These are phyloP conservation scores for Tetragonia tetragonoides DNA, from an alignment of 148 eudicot genomes.

Conservation along the genomic window DNA sequence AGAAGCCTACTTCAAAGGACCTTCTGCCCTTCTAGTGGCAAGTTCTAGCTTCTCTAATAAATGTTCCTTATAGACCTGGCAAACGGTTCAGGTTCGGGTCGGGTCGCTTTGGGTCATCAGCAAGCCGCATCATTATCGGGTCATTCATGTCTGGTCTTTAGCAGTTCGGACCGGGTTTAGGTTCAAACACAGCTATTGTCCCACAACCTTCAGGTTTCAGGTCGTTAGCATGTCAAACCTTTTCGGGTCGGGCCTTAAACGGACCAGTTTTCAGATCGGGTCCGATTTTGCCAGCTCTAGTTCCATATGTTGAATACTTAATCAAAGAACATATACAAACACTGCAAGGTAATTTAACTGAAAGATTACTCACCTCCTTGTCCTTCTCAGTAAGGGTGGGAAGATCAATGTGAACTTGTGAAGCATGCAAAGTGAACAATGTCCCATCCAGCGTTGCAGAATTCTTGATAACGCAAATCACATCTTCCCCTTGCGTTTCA, in stretches of 20 bases:
- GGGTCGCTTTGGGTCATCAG: too few relatives aligned
- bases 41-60: neutral
- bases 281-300: too few relatives aligned
- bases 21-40: neutral
- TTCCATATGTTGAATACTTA: neutral
- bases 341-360: neutral
- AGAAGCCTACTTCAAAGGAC: neutral
- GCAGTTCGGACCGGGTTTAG: too few relatives aligned
- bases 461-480: conserved; percentile 79
- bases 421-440: conserved; percentile 83
- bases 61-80: too few relatives aligned
- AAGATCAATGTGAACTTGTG: conserved; percentile 81
- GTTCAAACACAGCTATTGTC: too few relatives aligned
- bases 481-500: conserved; percentile 72
- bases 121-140: too few relatives aligned
- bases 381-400: conserved; percentile 89
- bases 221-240: too few relatives aligned
- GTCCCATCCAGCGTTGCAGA: conserved; percentile 82
- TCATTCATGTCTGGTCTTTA: too few relatives aligned
- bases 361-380: conserved; percentile 56
- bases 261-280: too few relatives aligned
- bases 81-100: too few relatives aligned
- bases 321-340: neutral
- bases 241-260: too few relatives aligned
- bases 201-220: too few relatives aligned